Evolutionary conservation across 192 early-diverging fungal species (phyloP).

Genomic region (Spinellus fusiger): DNA sequence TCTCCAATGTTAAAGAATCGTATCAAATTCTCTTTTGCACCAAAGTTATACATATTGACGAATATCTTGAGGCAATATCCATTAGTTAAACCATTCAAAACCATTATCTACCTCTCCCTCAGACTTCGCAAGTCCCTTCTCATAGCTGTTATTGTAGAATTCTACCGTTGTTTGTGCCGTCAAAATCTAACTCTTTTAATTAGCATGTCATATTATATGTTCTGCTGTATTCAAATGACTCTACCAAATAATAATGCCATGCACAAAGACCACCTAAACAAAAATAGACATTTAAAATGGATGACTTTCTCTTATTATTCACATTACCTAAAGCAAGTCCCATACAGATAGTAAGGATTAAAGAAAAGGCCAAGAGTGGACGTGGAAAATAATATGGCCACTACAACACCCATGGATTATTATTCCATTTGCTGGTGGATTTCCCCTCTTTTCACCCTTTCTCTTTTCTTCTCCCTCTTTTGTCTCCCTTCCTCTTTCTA

Average conservation of each 20-base stretch:
- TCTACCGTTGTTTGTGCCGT: constrained; percentile 60
- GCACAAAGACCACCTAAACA: constrained; percentile 39
- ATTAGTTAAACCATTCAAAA: not conserved
- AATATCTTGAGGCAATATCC: constrained; percentile 12
- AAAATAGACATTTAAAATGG: not conserved
- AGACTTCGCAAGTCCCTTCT: constrained; percentile 38
- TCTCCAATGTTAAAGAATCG: constrained; percentile 51
- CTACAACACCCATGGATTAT: not conserved
- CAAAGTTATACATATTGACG: constrained; percentile 43
- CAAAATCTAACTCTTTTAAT: constrained; percentile 26
- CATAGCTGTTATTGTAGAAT: constrained; percentile 53
- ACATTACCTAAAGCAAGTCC: constrained; percentile 39
- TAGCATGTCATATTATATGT: not conserved
- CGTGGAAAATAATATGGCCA: constrained; percentile 54
- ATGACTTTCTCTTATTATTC: not conserved
- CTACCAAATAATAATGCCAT: constrained; percentile 59
- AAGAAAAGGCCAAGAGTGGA: constrained; percentile 42
- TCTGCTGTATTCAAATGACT: not conserved
- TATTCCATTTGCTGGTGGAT: not conserved
- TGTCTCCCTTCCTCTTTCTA: not conserved
- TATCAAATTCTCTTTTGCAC: constrained; percentile 33
- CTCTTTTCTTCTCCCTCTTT: not conserved
- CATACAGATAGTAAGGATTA: constrained; percentile 47
- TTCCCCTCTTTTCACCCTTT: no score
- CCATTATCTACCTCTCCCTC: constrained; percentile 38